Percentiles rank a stretch among this genome's conserved stretches.
Conservation (phyloP, 306 rosid species). For the Urtica urens region DNA sequence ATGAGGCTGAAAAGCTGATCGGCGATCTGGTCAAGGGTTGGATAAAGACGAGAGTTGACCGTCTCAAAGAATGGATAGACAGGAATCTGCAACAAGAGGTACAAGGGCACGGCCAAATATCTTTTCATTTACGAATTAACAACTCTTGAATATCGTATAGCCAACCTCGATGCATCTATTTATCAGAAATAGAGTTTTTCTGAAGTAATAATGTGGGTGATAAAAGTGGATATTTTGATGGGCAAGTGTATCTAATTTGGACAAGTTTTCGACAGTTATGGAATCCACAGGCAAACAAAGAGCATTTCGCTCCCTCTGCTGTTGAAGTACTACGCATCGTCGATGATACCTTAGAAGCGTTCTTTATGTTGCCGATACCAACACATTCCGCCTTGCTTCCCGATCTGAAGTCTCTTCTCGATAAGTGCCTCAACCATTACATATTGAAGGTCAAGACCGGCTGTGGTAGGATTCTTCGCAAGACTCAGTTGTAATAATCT, state of each 20-base stretch:
- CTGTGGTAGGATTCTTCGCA: constrained; percentile 48
- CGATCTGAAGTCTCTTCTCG: constrained; percentile 66
- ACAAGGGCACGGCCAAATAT: constrained; percentile 7
- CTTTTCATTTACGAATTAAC: too few species aligned
- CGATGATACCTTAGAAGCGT: constrained; percentile 87
- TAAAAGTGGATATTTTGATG: too few species aligned
- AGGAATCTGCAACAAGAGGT: constrained; percentile 82
- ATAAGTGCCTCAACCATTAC: constrained; percentile 75
- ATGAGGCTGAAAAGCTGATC: constrained; percentile 74
- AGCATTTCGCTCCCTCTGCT: constrained; percentile 69
- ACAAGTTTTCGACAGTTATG: constrained; percentile 38
- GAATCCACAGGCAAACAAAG: constrained; percentile 74
- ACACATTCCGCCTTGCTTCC: constrained; percentile 51
- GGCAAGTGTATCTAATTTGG: too few species aligned
- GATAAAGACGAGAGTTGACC: constrained; percentile 74
- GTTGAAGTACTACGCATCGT: constrained; percentile 61
- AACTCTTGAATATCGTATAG: too few species aligned
- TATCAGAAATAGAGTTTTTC: too few species aligned
- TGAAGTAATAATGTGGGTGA: too few species aligned
- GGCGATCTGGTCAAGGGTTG: constrained; percentile 61
- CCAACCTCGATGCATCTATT: too few species aligned
- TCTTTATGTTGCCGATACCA: constrained; percentile 71
- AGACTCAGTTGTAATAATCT: constrained; percentile 4
- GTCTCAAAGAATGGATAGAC: constrained; percentile 75
- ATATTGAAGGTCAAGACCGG: constrained; percentile 62